phyloP scores from a whole-genome alignment of 768 basidiomycete species.

The Gloeophyllum trabeum region DNA sequence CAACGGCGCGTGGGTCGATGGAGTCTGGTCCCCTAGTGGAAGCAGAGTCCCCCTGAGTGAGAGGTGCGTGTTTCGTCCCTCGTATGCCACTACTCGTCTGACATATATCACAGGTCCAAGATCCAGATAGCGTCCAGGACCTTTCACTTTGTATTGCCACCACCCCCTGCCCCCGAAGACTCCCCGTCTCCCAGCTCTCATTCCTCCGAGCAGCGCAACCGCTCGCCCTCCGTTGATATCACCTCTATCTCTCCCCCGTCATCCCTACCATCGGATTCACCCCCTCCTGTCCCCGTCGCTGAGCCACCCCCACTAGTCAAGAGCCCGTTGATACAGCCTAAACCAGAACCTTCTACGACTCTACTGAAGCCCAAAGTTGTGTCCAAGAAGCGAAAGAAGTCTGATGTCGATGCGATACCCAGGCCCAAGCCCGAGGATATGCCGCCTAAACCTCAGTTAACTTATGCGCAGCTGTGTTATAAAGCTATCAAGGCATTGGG shows the following conservation, averaged over 20 bases:
- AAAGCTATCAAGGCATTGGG: conserved; percentile 74
- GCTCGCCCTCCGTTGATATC: conserved; percentile 77
- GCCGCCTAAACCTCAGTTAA: conserved; percentile 81
- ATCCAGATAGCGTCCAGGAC: conserved; percentile 96
- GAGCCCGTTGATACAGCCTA: not conserved
- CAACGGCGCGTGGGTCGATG: conserved; percentile 97
- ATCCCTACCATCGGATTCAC: conserved; percentile 67
- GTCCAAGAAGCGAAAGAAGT: conserved; percentile 9
- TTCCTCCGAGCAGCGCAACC: conserved; percentile 47
- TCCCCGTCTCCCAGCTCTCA: conserved; percentile 73
- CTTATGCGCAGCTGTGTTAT: conserved; percentile 88
- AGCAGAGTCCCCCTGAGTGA: conserved; percentile 78
- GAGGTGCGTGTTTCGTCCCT: conserved; percentile 36
- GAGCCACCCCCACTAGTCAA: not conserved
- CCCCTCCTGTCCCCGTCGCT: conserved; percentile 29
- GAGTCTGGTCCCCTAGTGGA: conserved; percentile 88
- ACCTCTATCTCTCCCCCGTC: conserved; percentile 77
- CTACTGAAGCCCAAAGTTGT: too few relatives aligned
- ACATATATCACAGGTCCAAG: conserved; percentile 53
- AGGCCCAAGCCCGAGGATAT: conserved; percentile 60
- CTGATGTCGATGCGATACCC: conserved; percentile 23
- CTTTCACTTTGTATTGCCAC: conserved; percentile 94
- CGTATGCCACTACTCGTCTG: conserved; percentile 4
- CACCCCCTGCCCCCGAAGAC: conserved; percentile 69
- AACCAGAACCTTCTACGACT: too few relatives aligned